Percentiles rank a stretch among this genome's conserved stretches.
phyloP scores from a whole-genome alignment of 2,329 filamentous ascomycete species.

The Thelonectria olida region DNA sequence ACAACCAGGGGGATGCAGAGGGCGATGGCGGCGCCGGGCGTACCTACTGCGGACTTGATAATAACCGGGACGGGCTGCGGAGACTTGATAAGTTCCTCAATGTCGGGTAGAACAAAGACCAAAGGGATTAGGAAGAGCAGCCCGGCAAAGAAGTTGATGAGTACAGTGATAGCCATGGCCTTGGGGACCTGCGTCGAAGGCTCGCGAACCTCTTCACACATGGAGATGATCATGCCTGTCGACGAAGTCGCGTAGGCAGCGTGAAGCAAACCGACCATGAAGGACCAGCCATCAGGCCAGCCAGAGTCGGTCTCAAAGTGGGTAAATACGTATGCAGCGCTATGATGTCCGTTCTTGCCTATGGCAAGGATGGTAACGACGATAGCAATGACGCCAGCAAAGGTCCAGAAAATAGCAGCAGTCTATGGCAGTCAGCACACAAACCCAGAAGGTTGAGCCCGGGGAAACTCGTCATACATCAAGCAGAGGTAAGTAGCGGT shows the following conservation, averaged over 20 bases:
- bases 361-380: slow-evolving; percentile 69
- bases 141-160: slow-evolving; percentile 73
- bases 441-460: too few species aligned
- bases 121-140: slow-evolving; percentile 75
- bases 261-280: slow-evolving; percentile 76
- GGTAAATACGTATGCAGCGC: slow-evolving; percentile 71
- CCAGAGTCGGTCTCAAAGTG: slow-evolving; percentile 75
- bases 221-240: slow-evolving; percentile 83
- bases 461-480: slow-evolving; percentile 51
- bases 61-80: slow-evolving; percentile 74
- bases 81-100: slow-evolving; percentile 61
- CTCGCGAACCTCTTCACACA: slow-evolving; percentile 77
- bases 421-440: too few species aligned
- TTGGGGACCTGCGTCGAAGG: slow-evolving; percentile 75
- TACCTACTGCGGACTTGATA: slow-evolving; percentile 69
- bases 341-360: slow-evolving; percentile 73
- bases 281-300: slow-evolving; percentile 77
- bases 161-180: slow-evolving; percentile 74
- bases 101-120: slow-evolving; percentile 74
- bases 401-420: slow-evolving; percentile 79
- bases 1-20: slow-evolving; percentile 73
- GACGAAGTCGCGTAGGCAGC: slow-evolving; percentile 79
- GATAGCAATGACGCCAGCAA: slow-evolving; percentile 74
- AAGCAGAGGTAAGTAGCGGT: slow-evolving; percentile 71
- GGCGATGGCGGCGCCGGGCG: slow-evolving; percentile 67